Base-by-base conservation (phyloP, 441 rosid genomes). In the Corymbia calophylla region DNA sequence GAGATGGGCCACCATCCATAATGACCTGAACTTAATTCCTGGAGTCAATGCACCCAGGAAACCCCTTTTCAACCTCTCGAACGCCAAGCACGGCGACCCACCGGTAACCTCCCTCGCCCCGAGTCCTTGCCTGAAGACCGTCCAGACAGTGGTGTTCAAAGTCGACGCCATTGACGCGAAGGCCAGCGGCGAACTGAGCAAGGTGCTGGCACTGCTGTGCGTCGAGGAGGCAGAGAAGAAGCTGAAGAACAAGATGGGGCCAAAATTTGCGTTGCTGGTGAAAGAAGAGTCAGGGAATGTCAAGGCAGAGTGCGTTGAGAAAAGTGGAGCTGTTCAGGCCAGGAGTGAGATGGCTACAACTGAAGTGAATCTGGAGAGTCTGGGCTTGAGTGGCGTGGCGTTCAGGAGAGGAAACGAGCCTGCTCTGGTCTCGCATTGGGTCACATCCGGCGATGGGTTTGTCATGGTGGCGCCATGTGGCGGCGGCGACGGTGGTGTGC, bases 1-100 rank as follows among this genome's bases (percentile, higher is more conserved):
- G 87, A 94, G 81, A 91, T 96, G 99, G 99, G 92, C 93, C 88
- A 21, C 94, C 56, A 93, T 93, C 87, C 99, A 97, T 82, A 91
- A 73, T 80, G 88, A 54, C 49, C 66, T 86, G n/a, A 88, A 92
- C 9, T 44, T 93, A 53, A 23, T 92, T n/a, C 87, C 92, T 88
- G 60, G 91, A 87, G 88, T 89, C 86, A 87, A 87, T 4, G 73
- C 85, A 29, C 64, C 87, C 66, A 89, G 68, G 62, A 60, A 91
- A 29, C 97, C 98, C 60, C 60, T 93, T 31, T 97, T 97, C 66
- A 91, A 94, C 92, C 95, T 95, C 66, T 96, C 96, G 9, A 86
- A 87, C 51, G 92, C 91, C 87, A 95, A 92, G 53, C 89, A 86
- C 47, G 9, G 56, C 14, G 87, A 17, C 12, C 39, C 90, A 48